Evolutionary conservation across 2,329 filamentous ascomycete genomes (phyloP).

Genomic region (Metarhizium rileyi): DNA sequence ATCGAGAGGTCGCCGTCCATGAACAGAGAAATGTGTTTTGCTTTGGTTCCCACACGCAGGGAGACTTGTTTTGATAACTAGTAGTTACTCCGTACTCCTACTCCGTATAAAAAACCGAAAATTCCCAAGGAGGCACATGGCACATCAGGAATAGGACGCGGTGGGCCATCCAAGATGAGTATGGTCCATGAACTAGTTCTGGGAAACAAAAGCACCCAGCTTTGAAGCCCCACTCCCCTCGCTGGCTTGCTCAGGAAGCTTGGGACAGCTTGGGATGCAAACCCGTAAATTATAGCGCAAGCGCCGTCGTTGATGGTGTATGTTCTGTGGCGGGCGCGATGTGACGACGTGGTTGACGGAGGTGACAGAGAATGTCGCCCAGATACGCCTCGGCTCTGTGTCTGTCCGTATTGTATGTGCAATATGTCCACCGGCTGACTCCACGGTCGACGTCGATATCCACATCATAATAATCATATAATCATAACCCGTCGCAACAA

Average conservation of each 20-base stretch:
- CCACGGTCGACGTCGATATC: background rate
- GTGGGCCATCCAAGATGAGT: no score
- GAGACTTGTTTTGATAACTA: no score
- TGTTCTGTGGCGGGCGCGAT: background rate
- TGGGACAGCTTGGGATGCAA: background rate
- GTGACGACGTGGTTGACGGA: constrained; percentile 2
- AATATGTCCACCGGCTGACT: background rate
- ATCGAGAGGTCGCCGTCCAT: background rate
- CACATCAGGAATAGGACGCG: no score
- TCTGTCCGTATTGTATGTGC: background rate
- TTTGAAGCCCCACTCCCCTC: background rate
- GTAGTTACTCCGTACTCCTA: no score
- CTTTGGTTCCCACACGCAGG: no score
- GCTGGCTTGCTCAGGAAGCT: background rate
- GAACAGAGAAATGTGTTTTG: background rate
- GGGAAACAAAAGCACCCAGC: background rate
- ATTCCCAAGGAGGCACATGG: no score
- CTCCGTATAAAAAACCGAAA: no score
- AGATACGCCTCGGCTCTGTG: background rate
- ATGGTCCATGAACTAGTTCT: no score
- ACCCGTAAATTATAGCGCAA: background rate
- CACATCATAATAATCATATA: no score
- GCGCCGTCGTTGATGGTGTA: background rate
- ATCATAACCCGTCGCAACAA: background rate
- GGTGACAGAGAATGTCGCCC: background rate